Base-by-base conservation (phyloP, 2,329 filamentous ascomycete species). In the Amphichorda felina region DNA sequence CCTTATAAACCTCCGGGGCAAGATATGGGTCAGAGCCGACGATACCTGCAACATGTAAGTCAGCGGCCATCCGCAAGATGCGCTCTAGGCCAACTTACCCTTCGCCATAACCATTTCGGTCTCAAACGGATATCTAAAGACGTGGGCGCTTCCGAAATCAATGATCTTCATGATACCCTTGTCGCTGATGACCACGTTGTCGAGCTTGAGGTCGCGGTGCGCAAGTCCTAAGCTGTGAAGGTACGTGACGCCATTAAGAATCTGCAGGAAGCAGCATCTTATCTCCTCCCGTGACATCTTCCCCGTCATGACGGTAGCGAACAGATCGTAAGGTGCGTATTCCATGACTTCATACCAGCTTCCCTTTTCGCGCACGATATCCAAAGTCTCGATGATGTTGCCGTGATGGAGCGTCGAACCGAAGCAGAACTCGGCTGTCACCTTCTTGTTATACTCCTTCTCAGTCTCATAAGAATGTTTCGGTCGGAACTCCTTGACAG, bases 271-370 rank as follows among this genome's bases (percentile, higher is more conserved):
- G 41, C 80, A 81, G 58, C 91, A 98, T 4, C 79, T 79, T 40
- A 96, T 75, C 56, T 98, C 91, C 47, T 94, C 82, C 40, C 86
- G 78, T 28, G 76, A 75, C 91, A 98, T 98, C 60, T 87, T 94
- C 25, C 91, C 91, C 0, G 91, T 96, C 91, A 98, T 98, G 45
- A 98, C 91, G 44, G 93, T 94, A 10, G 91, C 91, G 54, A 98
- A 98, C 21, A 98, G 70, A 55, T 98, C 91, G 51, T 70, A 98
- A 0, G 91, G 91, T 9, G 88, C 91, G 51, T 94, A 98, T 54
- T 98, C 91, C 91, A 98, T 98, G 29, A 98, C 91, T 52, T 96
- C 89, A 50, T 87, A 98, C 86, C 91, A 98, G 44, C 82, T 87
- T 34, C 76, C 78, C 57, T 89, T 91, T 60, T 98, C 91, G 45